Base-by-base conservation (phyloP, 192 early-diverging fungal genomes). In the Cetraspora pellucida region DNA sequence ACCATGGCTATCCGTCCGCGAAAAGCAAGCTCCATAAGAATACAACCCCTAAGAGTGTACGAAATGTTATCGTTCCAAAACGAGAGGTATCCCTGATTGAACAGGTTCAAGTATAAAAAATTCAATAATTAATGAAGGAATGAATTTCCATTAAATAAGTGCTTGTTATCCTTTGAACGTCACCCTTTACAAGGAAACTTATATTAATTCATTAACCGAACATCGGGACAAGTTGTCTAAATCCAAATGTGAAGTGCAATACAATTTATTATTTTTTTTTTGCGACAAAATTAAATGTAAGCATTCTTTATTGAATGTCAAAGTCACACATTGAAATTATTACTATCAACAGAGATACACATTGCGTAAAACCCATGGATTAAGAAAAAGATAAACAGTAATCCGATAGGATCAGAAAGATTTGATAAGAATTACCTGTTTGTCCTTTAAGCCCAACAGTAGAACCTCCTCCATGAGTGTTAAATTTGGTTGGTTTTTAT, bases 1-100 rank as follows among this genome's bases (percentile, higher is more conserved):
- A 91, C 83, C 78, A 95, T 94, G 13, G 90, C 89, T 75, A 99
- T 94, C 21, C 97, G 89, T 49, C 91, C 91, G 17, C 97, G 90
- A 69, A 99, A 90, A 9, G 96, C 97, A 10, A 99, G 86, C 84
- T 99, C 97, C 87, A 98, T 96, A 46, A 99, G 85, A 79, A 99
- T 99, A 74, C 93, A 93, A 16, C 96, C 96, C 75, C 97, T 89
- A 19, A 99, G 83, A 1, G 96, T 93, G 84, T 99, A 99, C 25
- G 95, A 96, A 68, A 99, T 95, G 81, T 95, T 96, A 84, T 99
- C 97, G 84, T 99, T 99, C 97, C 97, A 99, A 81, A 99, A 99
- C 28, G 95, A 97, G 49, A 99, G 88, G 76, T 97, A 96, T 2
- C 97, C 97, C 89, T 97, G 85, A 54, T 81, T 19, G 37, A 73